Evolutionary conservation across 352 stramenopile species (phyloP), one percentile per base, ranked within the genome.

Genomic region (Pythium dissimile): DNA sequence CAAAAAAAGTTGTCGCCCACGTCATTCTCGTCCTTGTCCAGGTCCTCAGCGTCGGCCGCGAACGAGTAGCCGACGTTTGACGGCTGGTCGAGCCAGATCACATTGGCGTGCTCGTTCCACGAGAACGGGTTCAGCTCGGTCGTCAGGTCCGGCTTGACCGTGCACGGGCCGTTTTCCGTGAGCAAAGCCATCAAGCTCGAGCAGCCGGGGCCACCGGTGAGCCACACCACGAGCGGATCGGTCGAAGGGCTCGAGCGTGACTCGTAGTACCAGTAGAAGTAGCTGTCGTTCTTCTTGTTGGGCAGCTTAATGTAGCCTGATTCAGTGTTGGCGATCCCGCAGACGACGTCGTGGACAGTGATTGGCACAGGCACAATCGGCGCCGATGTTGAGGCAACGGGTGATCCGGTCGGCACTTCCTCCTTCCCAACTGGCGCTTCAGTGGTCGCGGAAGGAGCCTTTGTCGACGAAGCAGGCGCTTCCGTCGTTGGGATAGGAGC

Each of bases 251-350:
- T 41, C 15, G 54, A 71, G 20, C 63, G 62, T 11, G 77, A 84
- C 59, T 88, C 71, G 18, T 83, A 67, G 44, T 68, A 84, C 77
- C 77, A 88, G 63, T 88, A 88, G 50, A 88, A 88, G 64, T 88
- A 88, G 51, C 84, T 61, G 26, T 72, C 66, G 52, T 86, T 70
- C 32, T 72, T 60, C 62, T 75, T 73, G 52, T 83, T 79, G 1
- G 71, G 38, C 13, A 84, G 61, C 54, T 72, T 63, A 28, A 86
- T 71, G 72, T 84, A 82, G 7, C 71, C 76, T 7, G 73, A 67
- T 15, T 81, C 64, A 11, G 46, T 43, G 30, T 54, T 54, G 46
- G 46, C 30, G 21, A 54, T 54, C 12, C 46, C 46, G 13, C 46
- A 54, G 1, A 31, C 12, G 5, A 54, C 31, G 32, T 41, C 21